These are phyloP conservation scores for Artemisia tridentata DNA, from an alignment of 129 eudicot genomes.

Conservation along the genomic window DNA sequence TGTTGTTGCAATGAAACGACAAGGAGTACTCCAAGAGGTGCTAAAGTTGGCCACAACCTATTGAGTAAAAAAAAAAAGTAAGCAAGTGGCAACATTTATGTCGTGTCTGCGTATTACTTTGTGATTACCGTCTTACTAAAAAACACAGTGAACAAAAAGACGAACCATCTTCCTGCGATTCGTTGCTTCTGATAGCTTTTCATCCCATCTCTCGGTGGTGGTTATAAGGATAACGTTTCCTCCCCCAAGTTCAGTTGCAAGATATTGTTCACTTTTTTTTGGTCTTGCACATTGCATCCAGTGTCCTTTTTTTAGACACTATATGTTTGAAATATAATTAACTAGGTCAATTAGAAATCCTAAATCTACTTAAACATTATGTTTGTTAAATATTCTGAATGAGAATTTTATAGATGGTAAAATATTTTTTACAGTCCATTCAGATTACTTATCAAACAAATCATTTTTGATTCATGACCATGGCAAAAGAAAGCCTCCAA, in stretches of 20 bases:
- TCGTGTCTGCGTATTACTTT: neutral
- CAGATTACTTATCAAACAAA: too few species aligned
- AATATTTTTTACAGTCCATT: too few species aligned
- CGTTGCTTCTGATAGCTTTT: slow-evolving; percentile 49
- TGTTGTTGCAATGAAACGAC: slow-evolving; percentile 42
- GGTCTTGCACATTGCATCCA: neutral
- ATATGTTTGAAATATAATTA: neutral
- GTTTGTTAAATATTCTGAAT: too few species aligned
- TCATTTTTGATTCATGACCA: too few species aligned
- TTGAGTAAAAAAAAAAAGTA: neutral
- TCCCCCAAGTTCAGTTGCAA: slow-evolving; percentile 29
- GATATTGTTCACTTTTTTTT: slow-evolving; percentile 1
- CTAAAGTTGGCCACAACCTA: slow-evolving; percentile 64
- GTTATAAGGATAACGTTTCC: slow-evolving; percentile 44
- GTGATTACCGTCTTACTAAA: neutral
- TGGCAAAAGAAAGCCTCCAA: too few species aligned
- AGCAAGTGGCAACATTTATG: neutral
- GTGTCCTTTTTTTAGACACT: neutral
- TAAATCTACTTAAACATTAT: too few species aligned
- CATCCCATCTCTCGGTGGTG: slow-evolving; percentile 48
- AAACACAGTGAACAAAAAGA: neutral
- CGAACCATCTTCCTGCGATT: slow-evolving; percentile 36
- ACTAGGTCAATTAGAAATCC: too few species aligned
- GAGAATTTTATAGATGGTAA: too few species aligned
- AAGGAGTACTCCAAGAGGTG: slow-evolving; percentile 61